phyloP scores from a whole-genome alignment of 768 basidiomycete species.

The Suillus cothurnatus region DNA sequence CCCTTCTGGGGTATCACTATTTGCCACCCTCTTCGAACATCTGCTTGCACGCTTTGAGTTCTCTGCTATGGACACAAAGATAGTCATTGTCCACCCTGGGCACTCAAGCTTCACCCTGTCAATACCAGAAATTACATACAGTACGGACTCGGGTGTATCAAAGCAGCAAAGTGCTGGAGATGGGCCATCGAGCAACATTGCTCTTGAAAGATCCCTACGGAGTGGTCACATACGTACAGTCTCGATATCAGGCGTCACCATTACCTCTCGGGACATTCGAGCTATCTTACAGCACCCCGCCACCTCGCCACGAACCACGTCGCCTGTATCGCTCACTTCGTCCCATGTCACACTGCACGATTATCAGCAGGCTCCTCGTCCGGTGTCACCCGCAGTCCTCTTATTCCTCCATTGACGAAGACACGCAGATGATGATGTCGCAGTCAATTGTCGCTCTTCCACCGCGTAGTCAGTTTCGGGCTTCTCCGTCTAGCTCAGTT shows the following conservation, averaged over 20 bases:
- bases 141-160: constrained; percentile 38
- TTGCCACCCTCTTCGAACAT: constrained; percentile 78
- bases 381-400: constrained; percentile 53
- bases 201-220: constrained; percentile 14
- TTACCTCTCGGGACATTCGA: constrained; percentile 52
- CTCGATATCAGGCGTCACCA: constrained; percentile 54
- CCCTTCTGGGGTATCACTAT: constrained; percentile 76
- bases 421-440: constrained; percentile 67
- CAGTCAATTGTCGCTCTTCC: constrained; percentile 71
- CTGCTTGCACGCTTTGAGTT: constrained; percentile 80
- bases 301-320: constrained; percentile 25
- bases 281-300: constrained; percentile 20
- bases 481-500: constrained; percentile 49
- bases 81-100: constrained; percentile 69
- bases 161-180: constrained; percentile 26
- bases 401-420: constrained; percentile 60
- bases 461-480: constrained; percentile 33
- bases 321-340: constrained; percentile 28
- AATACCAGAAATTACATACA: constrained; percentile 60
- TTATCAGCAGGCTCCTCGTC: constrained; percentile 6
- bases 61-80: constrained; percentile 64
- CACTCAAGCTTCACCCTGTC: constrained; percentile 62
- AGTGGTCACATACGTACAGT: constrained; percentile 47
- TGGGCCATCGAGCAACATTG: constrained; percentile 16
- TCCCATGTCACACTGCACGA: constrained; percentile 16